A percentile compares a stretch with the other conserved stretches of the same genome.
Conservation (phyloP, 306 rosid species). For the Argentina anserina region DNA sequence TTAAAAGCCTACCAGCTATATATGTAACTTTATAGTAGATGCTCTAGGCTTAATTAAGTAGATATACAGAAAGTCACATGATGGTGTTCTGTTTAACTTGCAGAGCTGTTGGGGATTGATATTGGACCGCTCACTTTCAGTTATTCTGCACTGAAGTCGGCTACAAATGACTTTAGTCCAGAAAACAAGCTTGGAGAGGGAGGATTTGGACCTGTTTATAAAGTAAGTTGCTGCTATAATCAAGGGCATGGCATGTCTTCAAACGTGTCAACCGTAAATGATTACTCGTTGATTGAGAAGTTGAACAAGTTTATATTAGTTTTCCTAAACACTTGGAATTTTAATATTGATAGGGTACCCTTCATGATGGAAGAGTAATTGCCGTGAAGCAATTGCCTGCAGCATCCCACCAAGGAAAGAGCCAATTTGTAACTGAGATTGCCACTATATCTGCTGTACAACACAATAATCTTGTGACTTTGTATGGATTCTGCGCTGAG, state of each 20-base stretch:
- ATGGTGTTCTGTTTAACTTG: constrained; percentile 18
- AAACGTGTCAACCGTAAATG: background rate
- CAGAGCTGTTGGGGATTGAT: constrained; percentile 70
- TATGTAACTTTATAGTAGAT: background rate
- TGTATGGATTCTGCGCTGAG: constrained; percentile 74
- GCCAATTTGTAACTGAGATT: constrained; percentile 75
- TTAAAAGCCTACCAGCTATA: background rate
- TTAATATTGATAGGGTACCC: constrained; percentile 54
- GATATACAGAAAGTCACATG: no score
- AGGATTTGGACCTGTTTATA: constrained; percentile 83
- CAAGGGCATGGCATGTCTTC: background rate
- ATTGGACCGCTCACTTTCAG: constrained; percentile 61
- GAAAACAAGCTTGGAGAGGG: constrained; percentile 77
- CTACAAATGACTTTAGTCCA: constrained; percentile 58
- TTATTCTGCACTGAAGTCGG: constrained; percentile 52
- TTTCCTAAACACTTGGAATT: background rate
- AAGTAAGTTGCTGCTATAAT: constrained; percentile 37
- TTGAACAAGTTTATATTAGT: background rate
- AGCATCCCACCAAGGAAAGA: constrained; percentile 77
- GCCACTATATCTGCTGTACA: constrained; percentile 83
- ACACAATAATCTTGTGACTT: constrained; percentile 73
- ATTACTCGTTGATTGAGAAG: background rate
- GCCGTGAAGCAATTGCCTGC: constrained; percentile 79
- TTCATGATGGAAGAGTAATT: constrained; percentile 64
- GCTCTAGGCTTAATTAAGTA: background rate